Evolutionary conservation across 129 eudicot genomes (phyloP), one percentile per base, ranked within the genome.

Genomic region (Flaveria linearis): DNA sequence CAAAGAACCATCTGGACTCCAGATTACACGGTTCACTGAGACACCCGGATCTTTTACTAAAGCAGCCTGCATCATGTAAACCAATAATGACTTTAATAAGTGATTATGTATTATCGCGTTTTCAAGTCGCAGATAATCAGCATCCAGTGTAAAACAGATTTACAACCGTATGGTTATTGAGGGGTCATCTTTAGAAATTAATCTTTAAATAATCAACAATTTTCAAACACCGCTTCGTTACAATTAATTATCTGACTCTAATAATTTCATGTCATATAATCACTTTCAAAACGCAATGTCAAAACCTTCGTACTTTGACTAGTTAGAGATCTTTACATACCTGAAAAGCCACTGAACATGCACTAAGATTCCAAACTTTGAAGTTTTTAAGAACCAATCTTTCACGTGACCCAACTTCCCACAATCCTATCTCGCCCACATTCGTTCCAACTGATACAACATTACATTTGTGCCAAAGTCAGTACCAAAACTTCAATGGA

Each of bases 351-450:
- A 86, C 58, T 11, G 98, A 78, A 78, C 98, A 88, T 46, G 93
- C 83, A n/a, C 84, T 71, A 36, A 87, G 78, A 86, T 92, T 91
- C 98, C 93, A 89, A 56, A 92, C 96, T 75, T 87, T 86, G 84
- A 92, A 92, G 77, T 86, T 92, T 75, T 78, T 92, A n/a, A 82
- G 83, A 51, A 85, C 90, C 74, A 92, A 53, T 77, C 81, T 86
- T 80, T 87, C 88, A 55, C 91, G 80, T 18, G 89, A 87, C 77
- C 93, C 92, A 81, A 90, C 83, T 79, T 92, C 97, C 96, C 96
- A 92, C 63, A 92, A 47, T 64, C 88, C 88, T 46, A 87, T 77
- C 62, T 92, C 97, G 22, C 97, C 97, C 69, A 89, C 86, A 58
- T 89, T 84, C 15, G 97, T 92, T 46, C 97, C 97, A 77, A 92